These are phyloP conservation scores for Rhododendron griersonianum DNA, from an alignment of 148 eudicot genomes.

Conservation along the genomic window DNA sequence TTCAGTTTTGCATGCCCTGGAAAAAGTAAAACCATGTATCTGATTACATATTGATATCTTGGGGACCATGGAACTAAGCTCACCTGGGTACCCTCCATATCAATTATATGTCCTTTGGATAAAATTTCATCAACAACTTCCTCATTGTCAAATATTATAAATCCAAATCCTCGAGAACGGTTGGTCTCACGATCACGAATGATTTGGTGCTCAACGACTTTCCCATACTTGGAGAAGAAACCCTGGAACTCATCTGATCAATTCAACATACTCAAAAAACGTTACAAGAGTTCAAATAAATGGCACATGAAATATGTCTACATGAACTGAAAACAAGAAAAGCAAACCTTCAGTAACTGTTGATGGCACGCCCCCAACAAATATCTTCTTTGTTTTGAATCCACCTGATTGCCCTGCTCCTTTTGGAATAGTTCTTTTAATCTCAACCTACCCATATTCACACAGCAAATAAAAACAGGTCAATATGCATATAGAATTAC, in stretches of 20 bases:
- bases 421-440: constrained; percentile 78
- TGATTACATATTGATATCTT: background rate
- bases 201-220: constrained; percentile 64
- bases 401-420: constrained; percentile 62
- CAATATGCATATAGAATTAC: background rate
- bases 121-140: constrained; percentile 62
- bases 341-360: constrained; percentile 52
- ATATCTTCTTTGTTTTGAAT: constrained; percentile 67
- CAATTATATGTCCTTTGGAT: constrained; percentile 60
- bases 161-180: constrained; percentile 78
- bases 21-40: constrained; percentile 1
- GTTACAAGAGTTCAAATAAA: background rate
- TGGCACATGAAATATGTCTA: background rate
- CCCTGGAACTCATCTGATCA: constrained; percentile 49
- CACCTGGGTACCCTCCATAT: constrained; percentile 70
- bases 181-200: constrained; percentile 66
- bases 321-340: background rate
- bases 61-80: constrained; percentile 23
- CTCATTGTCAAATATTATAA: constrained; percentile 61
- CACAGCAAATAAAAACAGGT: background rate
- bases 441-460: constrained; percentile 55
- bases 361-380: constrained; percentile 77
- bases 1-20: background rate
- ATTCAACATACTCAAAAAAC: constrained; percentile 11
- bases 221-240: constrained; percentile 64